Conservation (phyloP, 2,329 filamentous ascomycete species). For the Aspergillus novofumigatus region DNA sequence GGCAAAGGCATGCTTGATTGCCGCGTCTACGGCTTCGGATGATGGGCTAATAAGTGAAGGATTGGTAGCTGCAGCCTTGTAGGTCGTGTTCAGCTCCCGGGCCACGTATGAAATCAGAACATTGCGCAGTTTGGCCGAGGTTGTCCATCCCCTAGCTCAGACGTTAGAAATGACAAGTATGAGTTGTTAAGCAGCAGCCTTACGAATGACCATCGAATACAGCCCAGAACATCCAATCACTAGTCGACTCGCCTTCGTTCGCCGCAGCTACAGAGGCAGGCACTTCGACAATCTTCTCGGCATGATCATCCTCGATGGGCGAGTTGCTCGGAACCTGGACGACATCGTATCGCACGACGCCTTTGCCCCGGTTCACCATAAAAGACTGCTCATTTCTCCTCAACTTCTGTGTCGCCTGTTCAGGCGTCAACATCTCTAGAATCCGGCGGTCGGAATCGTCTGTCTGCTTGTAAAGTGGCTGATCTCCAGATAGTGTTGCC, state of each 20-base stretch:
- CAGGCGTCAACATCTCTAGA: constrained; percentile 92
- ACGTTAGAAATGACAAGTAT: constrained; percentile 1
- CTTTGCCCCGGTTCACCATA: constrained; percentile 79
- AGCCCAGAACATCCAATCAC: constrained; percentile 99
- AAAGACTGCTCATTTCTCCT: constrained; percentile 89
- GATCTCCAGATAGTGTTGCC: constrained; percentile 77
- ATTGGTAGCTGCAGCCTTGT: constrained; percentile 66
- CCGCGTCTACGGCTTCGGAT: constrained; percentile 76
- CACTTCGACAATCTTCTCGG: constrained; percentile 95
- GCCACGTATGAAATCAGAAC: constrained; percentile 89
- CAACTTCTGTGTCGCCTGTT: constrained; percentile 87
- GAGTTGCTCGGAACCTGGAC: constrained; percentile 95
- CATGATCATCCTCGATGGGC: constrained; percentile 96
- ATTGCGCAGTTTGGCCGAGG: constrained; percentile 90
- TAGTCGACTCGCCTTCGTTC: constrained; percentile 54
- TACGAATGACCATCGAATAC: constrained; percentile 97
- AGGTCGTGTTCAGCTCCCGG: constrained; percentile 85
- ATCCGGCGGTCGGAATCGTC: constrained; percentile 81
- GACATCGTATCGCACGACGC: constrained; percentile 90
- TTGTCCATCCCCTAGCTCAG: constrained; percentile 79
- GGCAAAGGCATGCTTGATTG: constrained; percentile 88
- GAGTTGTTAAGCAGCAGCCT: constrained; percentile 22
- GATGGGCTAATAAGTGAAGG: constrained; percentile 60
- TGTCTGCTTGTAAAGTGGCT: constrained; percentile 81
- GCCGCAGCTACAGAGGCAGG: constrained; percentile 57